Conservation (phyloP, 768 basidiomycete genomes). For the Leucocoprinus leucothites region DNA sequence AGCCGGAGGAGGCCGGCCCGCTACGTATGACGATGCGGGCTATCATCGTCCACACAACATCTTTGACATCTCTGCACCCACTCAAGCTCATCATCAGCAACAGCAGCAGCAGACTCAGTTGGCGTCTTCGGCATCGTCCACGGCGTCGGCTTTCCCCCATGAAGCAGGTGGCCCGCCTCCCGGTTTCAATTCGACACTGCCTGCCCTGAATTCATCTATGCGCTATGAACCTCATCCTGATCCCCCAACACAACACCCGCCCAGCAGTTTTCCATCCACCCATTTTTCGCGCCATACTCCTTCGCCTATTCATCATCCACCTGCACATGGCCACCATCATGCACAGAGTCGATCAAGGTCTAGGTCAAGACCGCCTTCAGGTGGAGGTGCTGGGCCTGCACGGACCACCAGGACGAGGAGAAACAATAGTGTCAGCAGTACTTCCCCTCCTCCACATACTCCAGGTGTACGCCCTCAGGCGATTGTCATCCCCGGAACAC, state of each 20-base stretch:
- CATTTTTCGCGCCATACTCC: slow-evolving; percentile 30
- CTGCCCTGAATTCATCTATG: slow-evolving; percentile 49
- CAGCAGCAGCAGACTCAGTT: no score
- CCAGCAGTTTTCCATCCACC: slow-evolving; percentile 11
- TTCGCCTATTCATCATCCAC: slow-evolving; percentile 26
- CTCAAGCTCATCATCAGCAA: slow-evolving; percentile 19
- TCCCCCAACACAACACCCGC: slow-evolving; percentile 25
- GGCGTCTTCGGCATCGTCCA: slow-evolving; percentile 10
- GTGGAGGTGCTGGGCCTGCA: slow-evolving; percentile 43
- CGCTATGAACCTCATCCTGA: slow-evolving; percentile 47
- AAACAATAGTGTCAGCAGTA: slow-evolving; percentile 58
- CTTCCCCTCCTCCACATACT: slow-evolving; percentile 44
- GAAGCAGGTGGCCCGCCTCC: slow-evolving; percentile 21
- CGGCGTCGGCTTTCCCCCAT: slow-evolving; percentile 19
- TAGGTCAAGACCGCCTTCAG: slow-evolving; percentile 14
- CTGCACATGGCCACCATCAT: no score
- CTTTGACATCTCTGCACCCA: slow-evolving; percentile 57
- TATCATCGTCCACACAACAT: slow-evolving; percentile 44
- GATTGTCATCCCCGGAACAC: slow-evolving; percentile 58
- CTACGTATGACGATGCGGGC: slow-evolving; percentile 8
- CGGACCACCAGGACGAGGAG: slow-evolving; percentile 54
- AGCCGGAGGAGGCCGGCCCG: neutral
- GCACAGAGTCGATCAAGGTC: slow-evolving; percentile 17
- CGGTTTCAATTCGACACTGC: slow-evolving; percentile 49
- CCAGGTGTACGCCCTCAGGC: slow-evolving; percentile 54